Base-by-base conservation (phyloP, 192 early-diverging fungal genomes). In the Jimgerdemannia flammicorona region DNA sequence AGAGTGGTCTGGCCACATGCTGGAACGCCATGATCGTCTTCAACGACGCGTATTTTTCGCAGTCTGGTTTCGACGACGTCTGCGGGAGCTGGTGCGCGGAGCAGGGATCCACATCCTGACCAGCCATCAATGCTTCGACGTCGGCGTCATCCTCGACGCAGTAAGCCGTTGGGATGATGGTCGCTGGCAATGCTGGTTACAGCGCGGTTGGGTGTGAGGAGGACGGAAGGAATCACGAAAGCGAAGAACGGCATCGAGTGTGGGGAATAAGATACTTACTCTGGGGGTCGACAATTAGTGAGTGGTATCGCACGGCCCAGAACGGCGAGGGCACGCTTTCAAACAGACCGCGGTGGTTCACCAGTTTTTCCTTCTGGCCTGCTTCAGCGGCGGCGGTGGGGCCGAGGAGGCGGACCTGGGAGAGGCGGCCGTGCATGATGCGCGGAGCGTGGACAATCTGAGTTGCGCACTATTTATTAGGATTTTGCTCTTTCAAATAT, bases 281-380 rank as follows among this genome's bases (percentile, higher is more conserved):
- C 43, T 87, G 67, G 41, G 80, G 81, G 65, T 90, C 85, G 3
- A 95, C 90, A 3, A 95, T 84, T 20, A 99, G 80, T 4, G 96
- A 97, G 72, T 99, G 97, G 78, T 99, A 99, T 64, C 97, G 80
- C 6, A 98, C 96, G 0, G 89, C 95, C 63, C 77, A 78, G 77
- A 97, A 95, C 3, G 86, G 83, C 11, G 78, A 76, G 3, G 91
- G 90, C 8, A 97, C 80, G 2, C 78, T 77, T 14, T 80, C 77
- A 71, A 97, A 90, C 29, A 97, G 65, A 39, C 73, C 72, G 1
- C 75, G 76, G 9, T 49, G 67, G n/a, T 54, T 64, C 65, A 64
- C 71, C 4, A 73, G 68, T 4, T 65, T 70, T 64, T 84, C 71
- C 69, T 77, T 70, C 59, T 92, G 79, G 3, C 41, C 14, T 3